Conservation (phyloP, 257 asterid species). For the Lantana camara region DNA sequence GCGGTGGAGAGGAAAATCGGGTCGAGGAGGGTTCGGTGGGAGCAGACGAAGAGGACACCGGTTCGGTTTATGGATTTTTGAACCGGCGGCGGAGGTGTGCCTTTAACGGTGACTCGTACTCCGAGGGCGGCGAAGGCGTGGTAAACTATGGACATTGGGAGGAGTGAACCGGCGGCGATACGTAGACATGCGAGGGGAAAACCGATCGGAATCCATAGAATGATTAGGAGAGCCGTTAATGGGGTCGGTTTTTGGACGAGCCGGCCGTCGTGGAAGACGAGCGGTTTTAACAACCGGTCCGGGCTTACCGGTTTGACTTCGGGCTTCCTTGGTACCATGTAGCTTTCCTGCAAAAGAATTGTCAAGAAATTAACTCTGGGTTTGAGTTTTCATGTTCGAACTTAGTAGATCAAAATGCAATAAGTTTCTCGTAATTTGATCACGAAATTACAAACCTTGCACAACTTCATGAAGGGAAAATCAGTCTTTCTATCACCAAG, state of each 20-base stretch:
- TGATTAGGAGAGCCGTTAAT: conserved; percentile 47
- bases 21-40: conserved; percentile 79
- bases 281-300: conserved; percentile 55
- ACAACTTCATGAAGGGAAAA: conserved; percentile 64
- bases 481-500: conserved; percentile 68
- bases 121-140: conserved; percentile 64
- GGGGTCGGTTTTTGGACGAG: conserved; percentile 72
- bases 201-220: conserved; percentile 76
- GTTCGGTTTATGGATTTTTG: conserved; percentile 40
- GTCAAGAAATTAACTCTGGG: not conserved
- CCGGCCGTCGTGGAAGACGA: conserved; percentile 84
- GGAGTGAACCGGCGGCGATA: conserved; percentile 56
- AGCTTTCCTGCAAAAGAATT: conserved; percentile 52
- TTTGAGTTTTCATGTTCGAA: no score
- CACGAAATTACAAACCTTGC: conserved; percentile 59
- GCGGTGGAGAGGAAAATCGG: conserved; percentile 72
- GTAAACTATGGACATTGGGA: conserved; percentile 70
- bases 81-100: conserved; percentile 66
- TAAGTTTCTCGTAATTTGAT: not conserved
- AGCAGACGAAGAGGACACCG: conserved; percentile 70
- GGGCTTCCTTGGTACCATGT: conserved; percentile 42
- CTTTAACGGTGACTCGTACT: conserved; percentile 56
- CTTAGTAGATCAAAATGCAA: no score
- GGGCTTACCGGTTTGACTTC: conserved; percentile 47
- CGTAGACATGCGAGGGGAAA: conserved; percentile 68